Base-by-base conservation (phyloP, 352 stramenopile species). In the Pythium volutum region DNA sequence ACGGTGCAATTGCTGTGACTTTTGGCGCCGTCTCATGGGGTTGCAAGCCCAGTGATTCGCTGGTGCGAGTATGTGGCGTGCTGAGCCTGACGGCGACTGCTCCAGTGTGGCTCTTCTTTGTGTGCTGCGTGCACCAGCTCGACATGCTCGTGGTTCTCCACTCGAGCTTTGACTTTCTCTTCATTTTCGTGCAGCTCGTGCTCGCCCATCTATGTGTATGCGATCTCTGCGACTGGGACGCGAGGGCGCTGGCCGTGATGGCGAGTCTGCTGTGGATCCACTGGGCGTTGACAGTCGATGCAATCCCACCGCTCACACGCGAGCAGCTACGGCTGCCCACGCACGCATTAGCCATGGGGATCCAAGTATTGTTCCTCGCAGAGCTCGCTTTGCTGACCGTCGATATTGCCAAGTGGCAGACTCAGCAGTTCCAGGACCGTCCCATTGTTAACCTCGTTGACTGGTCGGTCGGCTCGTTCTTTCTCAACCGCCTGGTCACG, bases 211-310 rank as follows among this genome's bases (percentile, higher is more conserved):
- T 56, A 9, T 55, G 51, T 26, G 3, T 62, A 2, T 55, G 42
- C 27, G 51, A 60, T 26, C 20, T 54, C 2, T 42, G 20, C 22
- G 3, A 57, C 34, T 67, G 60, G 60, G 58, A 65, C 34, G 29
- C 16, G 1, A 48, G 58, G 7, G 8, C 22, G 5, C 22, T 59
- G 8, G 36, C 34, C 7, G 6, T 29, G 14, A 3, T 34, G 2
- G n/a, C 48, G 11, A 59, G 48, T 18, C 16, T 33, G 34, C 29
- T 59, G 20, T 63, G 61, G 54, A 69, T 81, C 20, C 74, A 81
- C 36, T 60, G 54, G 39, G 39, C n/a, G 41, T 20, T 60, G 12
- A 45, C 54, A 8, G 14, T 60, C 11, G 61, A 68, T 34, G 54
- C 55, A 12, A 46, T 68, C 15, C 31, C 61, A 5, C 61, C 61